A percentile compares a stretch with the other conserved stretches of the same genome.
These are phyloP conservation scores for Cucumis hystrix DNA, from an alignment of 306 rosid species.

Conservation along the genomic window DNA sequence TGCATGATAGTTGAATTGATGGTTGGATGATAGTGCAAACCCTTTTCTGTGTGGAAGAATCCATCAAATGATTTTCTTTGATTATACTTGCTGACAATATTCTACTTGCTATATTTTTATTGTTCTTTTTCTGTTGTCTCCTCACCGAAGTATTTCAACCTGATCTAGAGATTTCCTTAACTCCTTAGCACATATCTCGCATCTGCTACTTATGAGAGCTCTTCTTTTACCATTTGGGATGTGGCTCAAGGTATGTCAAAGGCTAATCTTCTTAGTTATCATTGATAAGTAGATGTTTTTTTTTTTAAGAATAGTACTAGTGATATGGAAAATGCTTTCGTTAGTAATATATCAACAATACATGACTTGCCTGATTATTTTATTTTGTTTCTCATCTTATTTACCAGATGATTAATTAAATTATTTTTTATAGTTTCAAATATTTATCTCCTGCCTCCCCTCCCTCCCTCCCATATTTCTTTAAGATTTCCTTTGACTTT, in stretches of 20 bases:
- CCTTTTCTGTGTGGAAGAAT: not conserved
- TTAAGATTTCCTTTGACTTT: constrained; percentile 4
- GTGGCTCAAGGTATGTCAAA: constrained; percentile 67
- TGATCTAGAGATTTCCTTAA: constrained; percentile 34
- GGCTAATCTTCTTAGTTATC: not conserved
- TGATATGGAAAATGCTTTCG: not conserved
- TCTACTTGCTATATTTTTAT: not conserved
- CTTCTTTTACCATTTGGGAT: constrained; percentile 86
- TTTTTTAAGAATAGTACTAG: not conserved
- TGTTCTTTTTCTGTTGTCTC: not conserved
- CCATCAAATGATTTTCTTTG: not conserved
- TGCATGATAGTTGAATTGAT: not conserved
- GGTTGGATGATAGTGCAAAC: not conserved
- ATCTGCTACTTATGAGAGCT: constrained; percentile 78
- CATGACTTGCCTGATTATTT: not conserved
- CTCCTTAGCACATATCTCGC: constrained; percentile 57
- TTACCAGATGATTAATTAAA: not conserved
- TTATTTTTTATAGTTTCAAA: not conserved
- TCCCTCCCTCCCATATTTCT: not conserved
- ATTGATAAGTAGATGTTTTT: not conserved
- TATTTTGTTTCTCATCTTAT: not conserved
- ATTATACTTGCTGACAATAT: not conserved
- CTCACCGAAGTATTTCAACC: not conserved
- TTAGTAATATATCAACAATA: not conserved
- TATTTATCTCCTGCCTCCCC: not conserved